phyloP scores from a whole-genome alignment of 768 basidiomycete species.

The Macrocybe gigantea region DNA sequence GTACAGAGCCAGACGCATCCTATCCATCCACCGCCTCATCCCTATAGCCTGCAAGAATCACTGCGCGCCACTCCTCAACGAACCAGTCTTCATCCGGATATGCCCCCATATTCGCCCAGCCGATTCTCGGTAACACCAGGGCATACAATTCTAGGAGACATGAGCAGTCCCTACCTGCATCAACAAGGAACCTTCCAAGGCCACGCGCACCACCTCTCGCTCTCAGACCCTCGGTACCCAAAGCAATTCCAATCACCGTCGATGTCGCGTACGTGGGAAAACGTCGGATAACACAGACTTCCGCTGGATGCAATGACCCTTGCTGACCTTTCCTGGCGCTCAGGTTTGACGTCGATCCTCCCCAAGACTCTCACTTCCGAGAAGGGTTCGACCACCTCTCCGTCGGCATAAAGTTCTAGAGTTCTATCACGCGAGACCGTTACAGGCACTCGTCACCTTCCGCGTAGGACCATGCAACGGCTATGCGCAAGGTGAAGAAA shows the following conservation, averaged over 20 bases:
- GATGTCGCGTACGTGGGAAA: slow-evolving; percentile 29
- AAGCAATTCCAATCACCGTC: slow-evolving; percentile 21
- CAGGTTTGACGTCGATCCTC: too few species aligned
- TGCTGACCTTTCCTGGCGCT: too few species aligned
- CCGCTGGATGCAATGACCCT: background rate
- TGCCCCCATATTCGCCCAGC: slow-evolving; percentile 12
- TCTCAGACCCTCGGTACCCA: slow-evolving; percentile 21
- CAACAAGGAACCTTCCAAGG: slow-evolving; percentile 7
- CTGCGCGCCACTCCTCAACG: slow-evolving; percentile 17
- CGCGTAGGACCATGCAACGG: too few species aligned
- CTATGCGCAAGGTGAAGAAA: too few species aligned
- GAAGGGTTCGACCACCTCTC: too few species aligned
- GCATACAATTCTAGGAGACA: slow-evolving; percentile 8
- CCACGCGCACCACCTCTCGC: slow-evolving; percentile 21
- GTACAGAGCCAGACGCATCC: too few species aligned
- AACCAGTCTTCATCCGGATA: slow-evolving; percentile 2
- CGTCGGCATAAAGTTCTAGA: too few species aligned
- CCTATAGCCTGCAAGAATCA: too few species aligned
- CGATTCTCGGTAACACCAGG: background rate
- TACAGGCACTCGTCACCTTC: too few species aligned
- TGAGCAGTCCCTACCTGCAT: slow-evolving; percentile 13
- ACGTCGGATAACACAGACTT: slow-evolving; percentile 18
- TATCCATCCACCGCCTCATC: too few species aligned
- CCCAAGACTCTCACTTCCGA: too few species aligned
- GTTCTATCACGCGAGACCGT: too few species aligned